phyloP scores from a whole-genome alignment of 768 basidiomycete genomes.

The Rhizopogon vulgaris region DNA sequence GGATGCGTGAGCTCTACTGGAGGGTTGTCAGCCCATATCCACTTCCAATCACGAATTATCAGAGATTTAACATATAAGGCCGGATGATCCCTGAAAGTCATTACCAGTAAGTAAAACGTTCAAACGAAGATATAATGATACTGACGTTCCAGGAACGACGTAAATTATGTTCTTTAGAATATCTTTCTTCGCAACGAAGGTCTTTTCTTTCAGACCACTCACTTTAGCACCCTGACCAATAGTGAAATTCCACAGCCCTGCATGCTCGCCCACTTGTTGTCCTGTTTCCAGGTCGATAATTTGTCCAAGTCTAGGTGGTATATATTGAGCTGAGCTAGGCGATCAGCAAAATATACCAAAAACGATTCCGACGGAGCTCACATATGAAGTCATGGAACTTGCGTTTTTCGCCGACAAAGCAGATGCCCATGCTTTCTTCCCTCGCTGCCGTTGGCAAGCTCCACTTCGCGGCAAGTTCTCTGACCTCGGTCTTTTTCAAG shows the following conservation, averaged over 20 bases:
- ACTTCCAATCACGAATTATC: slow-evolving; percentile 48
- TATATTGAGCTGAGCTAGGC: slow-evolving; percentile 59
- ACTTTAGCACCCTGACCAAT: slow-evolving; percentile 77
- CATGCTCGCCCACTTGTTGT: slow-evolving; percentile 50
- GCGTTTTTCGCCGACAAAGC: slow-evolving; percentile 83
- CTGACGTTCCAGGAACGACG: slow-evolving; percentile 69
- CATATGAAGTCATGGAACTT: slow-evolving; percentile 71
- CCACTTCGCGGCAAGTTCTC: slow-evolving; percentile 59
- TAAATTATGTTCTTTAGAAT: slow-evolving; percentile 55
- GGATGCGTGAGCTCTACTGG: slow-evolving; percentile 38
- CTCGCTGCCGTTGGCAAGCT: slow-evolving; percentile 67
- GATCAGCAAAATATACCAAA: not conserved
- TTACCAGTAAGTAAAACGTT: not conserved
- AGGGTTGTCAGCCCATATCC: slow-evolving; percentile 69
- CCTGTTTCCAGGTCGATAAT: slow-evolving; percentile 58
- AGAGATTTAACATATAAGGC: slow-evolving; percentile 40
- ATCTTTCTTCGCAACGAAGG: slow-evolving; percentile 77
- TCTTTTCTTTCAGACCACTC: slow-evolving; percentile 48
- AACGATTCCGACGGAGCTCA: slow-evolving; percentile 17
- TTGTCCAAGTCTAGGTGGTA: slow-evolving; percentile 60
- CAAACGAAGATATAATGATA: not conserved
- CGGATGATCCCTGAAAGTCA: slow-evolving; percentile 47
- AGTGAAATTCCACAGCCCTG: slow-evolving; percentile 80
- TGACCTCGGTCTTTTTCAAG: slow-evolving; percentile 64
- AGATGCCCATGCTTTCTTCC: slow-evolving; percentile 89